Base-by-base conservation (phyloP, 257 asterid species). In the Forsythia suspensa region DNA sequence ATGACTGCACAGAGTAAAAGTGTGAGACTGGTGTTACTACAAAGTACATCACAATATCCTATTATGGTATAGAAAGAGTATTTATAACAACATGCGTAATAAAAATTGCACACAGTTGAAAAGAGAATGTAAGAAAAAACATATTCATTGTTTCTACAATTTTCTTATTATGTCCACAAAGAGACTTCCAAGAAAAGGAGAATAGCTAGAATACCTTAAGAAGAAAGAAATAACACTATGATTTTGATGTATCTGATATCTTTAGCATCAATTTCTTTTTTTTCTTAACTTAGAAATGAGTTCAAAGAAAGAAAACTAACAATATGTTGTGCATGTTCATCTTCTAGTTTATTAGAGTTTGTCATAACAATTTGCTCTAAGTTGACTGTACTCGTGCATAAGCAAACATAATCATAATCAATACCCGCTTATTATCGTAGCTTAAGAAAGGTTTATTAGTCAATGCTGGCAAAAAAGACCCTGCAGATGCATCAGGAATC, bases 361-460 rank as follows among this genome's bases (percentile, higher is more conserved):
- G 40, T 13, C 40, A 61, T 11, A 13, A 44, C 4, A 3, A 63
- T 59, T 59, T 11, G n/a, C 59, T 3, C 43, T 40, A n/a, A 39
- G 18, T 55, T 15, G 76, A 39, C 34, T 29, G 42, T 59, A 59
- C 37, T 59, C 12, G n/a, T 59, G 67, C 66, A 59, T 40, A 70
- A 42, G 48, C 5, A 48, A 37, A 48, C 16, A 24, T 24, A 73
- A n/a, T 16, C 16, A 0, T 42, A 37, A 4, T 3, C 15, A 69
- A 41, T 79, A 87, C 91, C 89, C 46, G 79, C 72, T 77, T 73
- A 77, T 52, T 78, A 51, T 66, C 79, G 38, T 80, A 65, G 71
- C 80, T 46, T 71, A 77, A 40, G 72, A 82, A 77, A 68, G 79
- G 15, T 48, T 72, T 74, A 59, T 68, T 65, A 78, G 61, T 72